Evolutionary conservation across 2,329 filamentous ascomycete species (phyloP).

Genomic region (Ophiostoma ips): DNA sequence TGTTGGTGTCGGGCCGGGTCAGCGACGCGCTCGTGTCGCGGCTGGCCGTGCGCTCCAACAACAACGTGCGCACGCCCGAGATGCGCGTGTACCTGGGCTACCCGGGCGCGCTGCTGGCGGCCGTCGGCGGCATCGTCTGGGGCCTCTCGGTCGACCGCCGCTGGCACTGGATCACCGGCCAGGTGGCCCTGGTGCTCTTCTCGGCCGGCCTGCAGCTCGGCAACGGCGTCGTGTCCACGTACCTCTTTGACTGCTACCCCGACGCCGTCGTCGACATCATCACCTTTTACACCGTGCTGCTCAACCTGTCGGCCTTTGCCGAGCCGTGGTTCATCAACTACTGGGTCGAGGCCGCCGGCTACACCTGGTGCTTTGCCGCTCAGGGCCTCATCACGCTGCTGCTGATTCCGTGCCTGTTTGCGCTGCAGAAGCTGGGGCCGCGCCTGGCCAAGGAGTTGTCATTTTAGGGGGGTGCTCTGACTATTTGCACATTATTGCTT

Average conservation of each 20-base stretch:
- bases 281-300: constrained; percentile 2
- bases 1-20: constrained; percentile 36
- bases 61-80: constrained; percentile 30
- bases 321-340: constrained; percentile 4
- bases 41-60: constrained; percentile 27
- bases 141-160: constrained; percentile 36
- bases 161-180: constrained; percentile 44
- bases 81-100: constrained; percentile 43
- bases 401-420: neutral
- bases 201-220: constrained; percentile 41
- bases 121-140: constrained; percentile 38
- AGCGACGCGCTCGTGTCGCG: constrained; percentile 36
- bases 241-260: constrained; percentile 4
- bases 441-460: neutral
- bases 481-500: neutral
- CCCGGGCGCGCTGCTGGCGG: constrained; percentile 33
- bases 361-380: constrained; percentile 2
- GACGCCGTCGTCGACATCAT: neutral
- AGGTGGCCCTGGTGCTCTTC: constrained; percentile 41
- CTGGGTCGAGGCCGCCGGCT: constrained; percentile 4
- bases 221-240: constrained; percentile 34
- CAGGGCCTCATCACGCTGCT: constrained; percentile 3
- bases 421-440: neutral
- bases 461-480: neutral
- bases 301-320: constrained; percentile 3